Evolutionary conservation across 352 stramenopile genomes (phyloP).

Genomic region (Phytophthora litchii): DNA sequence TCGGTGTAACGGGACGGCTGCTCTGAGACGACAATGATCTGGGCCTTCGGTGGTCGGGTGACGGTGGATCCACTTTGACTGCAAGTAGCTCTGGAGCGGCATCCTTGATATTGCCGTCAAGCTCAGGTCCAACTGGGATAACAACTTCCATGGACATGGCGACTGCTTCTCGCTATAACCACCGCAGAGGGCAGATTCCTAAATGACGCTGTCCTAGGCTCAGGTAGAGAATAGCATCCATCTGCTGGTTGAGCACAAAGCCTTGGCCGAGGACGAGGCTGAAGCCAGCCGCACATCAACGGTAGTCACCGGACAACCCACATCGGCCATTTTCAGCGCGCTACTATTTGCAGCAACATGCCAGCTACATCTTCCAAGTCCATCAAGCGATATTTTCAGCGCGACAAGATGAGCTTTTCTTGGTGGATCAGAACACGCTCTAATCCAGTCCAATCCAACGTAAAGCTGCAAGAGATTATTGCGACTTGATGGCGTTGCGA

Average conservation of each 20-base stretch:
- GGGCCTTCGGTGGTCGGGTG: conserved; percentile 3
- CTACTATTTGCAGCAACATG: conserved; percentile 25
- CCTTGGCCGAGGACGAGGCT: conserved; percentile 32
- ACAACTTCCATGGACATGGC: conserved; percentile 26
- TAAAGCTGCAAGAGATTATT: not conserved
- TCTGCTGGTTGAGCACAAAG: conserved; percentile 2
- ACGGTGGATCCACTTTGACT: conserved; percentile 13
- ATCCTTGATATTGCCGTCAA: conserved; percentile 5
- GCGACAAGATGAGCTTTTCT: conserved; percentile 31
- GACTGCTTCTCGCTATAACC: conserved; percentile 10
- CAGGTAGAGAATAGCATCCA: conserved; percentile 20
- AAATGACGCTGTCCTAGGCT: conserved; percentile 20
- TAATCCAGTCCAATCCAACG: conserved; percentile 9
- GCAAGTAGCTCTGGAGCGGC: conserved; percentile 9
- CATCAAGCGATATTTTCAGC: conserved; percentile 35
- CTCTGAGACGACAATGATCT: conserved; percentile 26
- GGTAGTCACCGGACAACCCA: conserved; percentile 37
- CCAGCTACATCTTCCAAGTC: conserved; percentile 1
- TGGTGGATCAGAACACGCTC: conserved; percentile 27
- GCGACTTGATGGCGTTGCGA: conserved; percentile 1
- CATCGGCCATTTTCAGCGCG: conserved; percentile 23
- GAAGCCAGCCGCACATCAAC: conserved; percentile 33
- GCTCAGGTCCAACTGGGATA: conserved; percentile 4
- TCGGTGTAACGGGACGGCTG: conserved; percentile 23
- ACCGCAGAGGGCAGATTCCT: conserved; percentile 30